phyloP scores from a whole-genome alignment of 2,329 filamentous ascomycete genomes.

The Ascochyta viciae-villosae region DNA sequence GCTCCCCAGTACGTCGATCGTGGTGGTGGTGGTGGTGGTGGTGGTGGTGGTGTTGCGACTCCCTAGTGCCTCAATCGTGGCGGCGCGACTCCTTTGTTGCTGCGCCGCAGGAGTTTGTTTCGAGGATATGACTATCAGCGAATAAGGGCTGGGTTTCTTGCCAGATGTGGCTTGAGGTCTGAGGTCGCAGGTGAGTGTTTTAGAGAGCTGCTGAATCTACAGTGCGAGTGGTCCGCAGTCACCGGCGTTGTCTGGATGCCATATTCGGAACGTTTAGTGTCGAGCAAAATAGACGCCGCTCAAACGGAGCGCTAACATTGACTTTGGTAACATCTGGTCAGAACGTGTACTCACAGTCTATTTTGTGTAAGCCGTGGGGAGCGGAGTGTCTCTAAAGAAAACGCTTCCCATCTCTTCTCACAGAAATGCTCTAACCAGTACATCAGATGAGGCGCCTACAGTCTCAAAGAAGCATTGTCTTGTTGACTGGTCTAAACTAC shows the following conservation, averaged over 20 bases:
- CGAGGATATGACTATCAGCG: conserved; percentile 2
- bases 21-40: too few species aligned
- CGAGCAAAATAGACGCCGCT: not conserved
- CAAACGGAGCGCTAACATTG: not conserved
- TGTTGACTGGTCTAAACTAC: too few species aligned
- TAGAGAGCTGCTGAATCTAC: not conserved
- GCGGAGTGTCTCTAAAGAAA: too few species aligned
- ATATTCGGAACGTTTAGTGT: not conserved
- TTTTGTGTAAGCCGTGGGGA: too few species aligned
- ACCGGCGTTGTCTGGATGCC: not conserved
- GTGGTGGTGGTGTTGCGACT: too few species aligned
- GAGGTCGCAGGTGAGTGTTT: not conserved
- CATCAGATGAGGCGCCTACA: too few species aligned
- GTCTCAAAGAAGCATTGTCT: too few species aligned
- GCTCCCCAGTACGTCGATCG: too few species aligned
- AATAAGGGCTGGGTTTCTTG: conserved; percentile 27
- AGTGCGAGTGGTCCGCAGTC: not conserved
- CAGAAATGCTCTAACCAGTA: too few species aligned
- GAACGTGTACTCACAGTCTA: too few species aligned
- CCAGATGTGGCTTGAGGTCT: conserved; percentile 20
- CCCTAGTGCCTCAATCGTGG: too few species aligned
- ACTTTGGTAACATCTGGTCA: not conserved
- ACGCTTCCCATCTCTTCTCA: too few species aligned
- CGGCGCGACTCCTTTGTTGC: conserved; percentile 6
- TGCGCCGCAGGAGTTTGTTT: conserved; percentile 28